Evolutionary conservation across 768 basidiomycete species (phyloP), one percentile per base, ranked within the genome.

Genomic region (Podaxis rugospora): DNA sequence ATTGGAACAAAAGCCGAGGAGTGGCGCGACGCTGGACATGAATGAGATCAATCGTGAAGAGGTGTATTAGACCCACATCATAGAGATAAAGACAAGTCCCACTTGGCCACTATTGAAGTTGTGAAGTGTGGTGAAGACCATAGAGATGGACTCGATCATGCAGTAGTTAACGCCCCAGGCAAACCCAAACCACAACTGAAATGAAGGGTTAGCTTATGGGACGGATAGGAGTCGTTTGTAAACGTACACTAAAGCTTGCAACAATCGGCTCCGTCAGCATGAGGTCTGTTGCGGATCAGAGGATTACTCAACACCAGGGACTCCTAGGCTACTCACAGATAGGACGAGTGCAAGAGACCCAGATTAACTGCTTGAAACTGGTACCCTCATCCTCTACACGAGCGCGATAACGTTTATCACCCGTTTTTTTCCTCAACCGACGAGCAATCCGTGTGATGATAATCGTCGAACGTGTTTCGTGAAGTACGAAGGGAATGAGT

Each of bases 121-220:
- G 66, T 90, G 85, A 4, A 89, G 72, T 0, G 67, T 72, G 39
- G 69, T 65, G 72, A 90, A 87, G 44, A 85, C 81, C n/a, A 86
- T 75, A 64, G 88, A 71, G 46, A 46, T 84, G 80, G 28, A 85
- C 72, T 46, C 83, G 81, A 62, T 62, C 56, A 50, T 65, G 27
- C 83, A 84, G 66, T 83, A 92, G 35, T 88, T 71, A 5, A 90
- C 81, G 0, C 90, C 89, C 89, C 90, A 92, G 0, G 81, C 79
- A 59, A 92, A 83, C 57, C 84, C 83, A 16, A 84, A 72, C 86
- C 84, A 87, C 14, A 86, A 64, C 85, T 88, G 68, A 11, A 51
- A 47, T 16, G 21, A 6, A 44, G 5, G 4, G 16, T 55, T 21
- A 36, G 55, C 42, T 16, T 44, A 28, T 23, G 3, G 21, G 35